Evolutionary conservation across 2,329 filamentous ascomycete genomes (phyloP).

Genomic region (Herpotrichia juniperi): DNA sequence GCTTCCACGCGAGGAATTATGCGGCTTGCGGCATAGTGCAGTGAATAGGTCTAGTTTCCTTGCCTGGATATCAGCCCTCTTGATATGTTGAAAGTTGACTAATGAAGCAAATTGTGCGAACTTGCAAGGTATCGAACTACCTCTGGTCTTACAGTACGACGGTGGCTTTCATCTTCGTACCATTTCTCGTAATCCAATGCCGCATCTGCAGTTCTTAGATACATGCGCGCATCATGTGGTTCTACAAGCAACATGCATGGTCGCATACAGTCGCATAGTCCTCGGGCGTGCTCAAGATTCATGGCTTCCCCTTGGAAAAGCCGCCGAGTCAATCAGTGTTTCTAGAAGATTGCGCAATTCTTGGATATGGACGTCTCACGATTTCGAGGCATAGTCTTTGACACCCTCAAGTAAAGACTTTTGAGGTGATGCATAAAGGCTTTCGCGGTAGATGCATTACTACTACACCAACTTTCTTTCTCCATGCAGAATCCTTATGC

Average conservation of each 20-base stretch:
- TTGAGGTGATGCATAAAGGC: no score
- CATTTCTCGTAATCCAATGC: background rate
- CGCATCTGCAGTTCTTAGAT: background rate
- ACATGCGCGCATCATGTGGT: background rate
- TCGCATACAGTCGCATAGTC: slow-evolving; percentile 1
- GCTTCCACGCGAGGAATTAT: slow-evolving; percentile 45
- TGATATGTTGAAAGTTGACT: background rate
- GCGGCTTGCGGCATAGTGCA: slow-evolving; percentile 8
- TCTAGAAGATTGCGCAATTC: background rate
- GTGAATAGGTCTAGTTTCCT: background rate
- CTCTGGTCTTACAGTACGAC: background rate
- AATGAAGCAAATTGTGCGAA: background rate
- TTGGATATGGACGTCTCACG: background rate
- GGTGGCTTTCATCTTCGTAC: background rate
- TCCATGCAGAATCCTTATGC: no score
- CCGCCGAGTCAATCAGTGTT: slow-evolving; percentile 7
- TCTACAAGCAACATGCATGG: slow-evolving; percentile 7
- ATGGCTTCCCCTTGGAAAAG: background rate
- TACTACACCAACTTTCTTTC: no score
- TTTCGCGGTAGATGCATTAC: no score
- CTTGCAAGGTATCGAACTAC: slow-evolving; percentile 1
- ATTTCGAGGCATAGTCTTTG: background rate
- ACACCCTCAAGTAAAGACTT: background rate
- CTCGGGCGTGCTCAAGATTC: background rate
- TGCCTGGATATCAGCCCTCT: slow-evolving; percentile 8